These are phyloP conservation scores for Sisymbrium irio DNA, from an alignment of 345 rosid species.

Conservation along the genomic window DNA sequence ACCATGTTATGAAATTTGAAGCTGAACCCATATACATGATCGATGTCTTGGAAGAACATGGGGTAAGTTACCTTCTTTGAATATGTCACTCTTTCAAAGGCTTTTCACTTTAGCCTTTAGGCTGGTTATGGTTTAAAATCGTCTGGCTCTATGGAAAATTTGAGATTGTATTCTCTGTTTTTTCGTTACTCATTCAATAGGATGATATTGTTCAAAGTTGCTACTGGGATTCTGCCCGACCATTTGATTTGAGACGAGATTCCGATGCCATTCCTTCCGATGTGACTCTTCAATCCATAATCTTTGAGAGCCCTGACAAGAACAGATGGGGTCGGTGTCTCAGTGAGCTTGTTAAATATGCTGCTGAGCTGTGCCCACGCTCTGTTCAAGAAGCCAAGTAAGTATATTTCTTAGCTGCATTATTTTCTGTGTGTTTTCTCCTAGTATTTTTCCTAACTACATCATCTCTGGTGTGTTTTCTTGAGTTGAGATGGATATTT, in stretches of 20 bases:
- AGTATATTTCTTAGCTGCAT: constrained; percentile 34
- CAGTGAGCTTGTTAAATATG: constrained; percentile 88
- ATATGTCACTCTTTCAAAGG: constrained; percentile 14
- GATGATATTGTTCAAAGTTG: constrained; percentile 98
- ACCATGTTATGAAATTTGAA: constrained; percentile 65
- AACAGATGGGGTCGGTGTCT: constrained; percentile 97
- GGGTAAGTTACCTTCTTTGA: constrained; percentile 49
- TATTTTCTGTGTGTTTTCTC: neutral
- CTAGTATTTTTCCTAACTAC: neutral
- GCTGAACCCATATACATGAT: constrained; percentile 87
- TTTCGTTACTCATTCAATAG: constrained; percentile 40
- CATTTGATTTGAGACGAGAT: constrained; percentile 87
- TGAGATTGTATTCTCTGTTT: constrained; percentile 11
- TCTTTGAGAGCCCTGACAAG: constrained; percentile 96
- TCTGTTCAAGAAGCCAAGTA: constrained; percentile 96
- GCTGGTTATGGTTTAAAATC: constrained; percentile 10
- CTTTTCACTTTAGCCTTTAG: constrained; percentile 12
- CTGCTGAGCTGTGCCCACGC: constrained; percentile 94
- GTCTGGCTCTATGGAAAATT: constrained; percentile 3
- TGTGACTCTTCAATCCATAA: constrained; percentile 88
- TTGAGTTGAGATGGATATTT: neutral
- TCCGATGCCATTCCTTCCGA: constrained; percentile 91
- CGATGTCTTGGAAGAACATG: constrained; percentile 97
- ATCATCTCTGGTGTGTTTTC: constrained; percentile 14
- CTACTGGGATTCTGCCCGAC: constrained; percentile 92